Conservation (phyloP, 768 basidiomycete species). For the Leccinellum luteum region DNA sequence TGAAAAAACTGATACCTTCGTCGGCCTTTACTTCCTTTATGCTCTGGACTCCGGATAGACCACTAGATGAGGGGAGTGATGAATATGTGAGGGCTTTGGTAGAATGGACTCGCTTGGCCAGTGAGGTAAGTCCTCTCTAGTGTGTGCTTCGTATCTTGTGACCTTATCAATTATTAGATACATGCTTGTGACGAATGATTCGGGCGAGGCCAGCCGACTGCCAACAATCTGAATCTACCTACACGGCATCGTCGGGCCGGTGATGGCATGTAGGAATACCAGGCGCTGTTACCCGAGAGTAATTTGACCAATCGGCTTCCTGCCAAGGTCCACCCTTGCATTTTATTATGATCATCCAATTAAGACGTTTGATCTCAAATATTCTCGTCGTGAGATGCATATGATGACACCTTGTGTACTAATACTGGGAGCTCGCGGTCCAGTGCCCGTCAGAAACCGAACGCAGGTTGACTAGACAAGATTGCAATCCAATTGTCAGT, state of each 20-base stretch:
- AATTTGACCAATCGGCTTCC: background rate
- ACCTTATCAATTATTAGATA: constrained; percentile 15
- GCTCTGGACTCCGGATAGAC: constrained; percentile 75
- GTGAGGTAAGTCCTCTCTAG: constrained; percentile 46
- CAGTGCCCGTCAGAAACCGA: background rate
- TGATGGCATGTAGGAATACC: background rate
- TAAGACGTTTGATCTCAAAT: background rate
- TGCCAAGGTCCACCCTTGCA: background rate
- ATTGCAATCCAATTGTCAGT: constrained; percentile 1
- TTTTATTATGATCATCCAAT: background rate
- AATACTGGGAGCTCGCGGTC: background rate
- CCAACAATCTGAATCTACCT: background rate
- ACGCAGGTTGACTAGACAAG: background rate
- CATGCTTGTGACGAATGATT: constrained; percentile 23
- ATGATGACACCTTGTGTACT: background rate
- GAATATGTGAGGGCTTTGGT: constrained; percentile 66
- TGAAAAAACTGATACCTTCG: constrained; percentile 43
- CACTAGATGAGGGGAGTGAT: constrained; percentile 65
- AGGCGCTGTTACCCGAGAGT: background rate
- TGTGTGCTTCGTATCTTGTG: background rate
- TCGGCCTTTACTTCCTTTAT: constrained; percentile 63
- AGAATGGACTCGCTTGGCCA: constrained; percentile 69
- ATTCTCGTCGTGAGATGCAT: background rate
- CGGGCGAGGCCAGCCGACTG: background rate
- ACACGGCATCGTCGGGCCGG: background rate